Base-by-base conservation (phyloP, 164 flowering plant species). In the Brasenia schreberi region DNA sequence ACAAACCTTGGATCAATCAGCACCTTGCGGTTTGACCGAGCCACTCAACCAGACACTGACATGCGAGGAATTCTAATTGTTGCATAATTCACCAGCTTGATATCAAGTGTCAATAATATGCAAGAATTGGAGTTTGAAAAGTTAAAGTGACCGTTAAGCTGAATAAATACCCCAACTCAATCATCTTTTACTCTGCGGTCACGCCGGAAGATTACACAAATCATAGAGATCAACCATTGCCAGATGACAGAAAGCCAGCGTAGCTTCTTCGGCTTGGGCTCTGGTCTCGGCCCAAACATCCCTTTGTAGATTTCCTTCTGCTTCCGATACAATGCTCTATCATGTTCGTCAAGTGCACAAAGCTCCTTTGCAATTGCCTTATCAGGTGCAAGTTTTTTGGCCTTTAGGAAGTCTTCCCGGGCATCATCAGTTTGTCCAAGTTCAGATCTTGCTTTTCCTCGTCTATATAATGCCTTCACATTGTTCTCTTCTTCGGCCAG, bases 401-500 rank as follows among this genome's bases (percentile, higher is more conserved):
- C 96, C 77, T 87, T 91, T 0, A 76, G 85, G 63, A 91, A 86
- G 76, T 91, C 97, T 73, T 89, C 96, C 69, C 90, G 75, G 7
- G 97, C 97, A 58, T 92, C 85, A 67, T 94, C 99, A 42, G 89
- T 87, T 73, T 89, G 97, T 63, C 99, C 96, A 14, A 94, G 99
- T 74, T 84, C 96, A 63, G 97, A 87, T 76, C 83, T 85, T n/a
- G 99, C 97, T 73, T 94, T 94, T 49, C 99, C 99, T 73, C 99
- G 81, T 69, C 99, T 82, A 68, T 87, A 94, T 62, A 94, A 70
- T 61, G 97, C 99, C 77, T 94, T 94, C 7, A 73, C 85, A 73
- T 94, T 94, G 75, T 84, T 83, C 70, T 91, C 92, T 66, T 94
- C 97, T 78, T 91, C 97, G 0, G 81, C 75, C 71, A 91, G 73